A percentile compares a stretch with the other conserved stretches of the same genome.
Evolutionary conservation across 2,329 filamentous ascomycete species (phyloP).

Genomic region (Mollisia scopiformis): DNA sequence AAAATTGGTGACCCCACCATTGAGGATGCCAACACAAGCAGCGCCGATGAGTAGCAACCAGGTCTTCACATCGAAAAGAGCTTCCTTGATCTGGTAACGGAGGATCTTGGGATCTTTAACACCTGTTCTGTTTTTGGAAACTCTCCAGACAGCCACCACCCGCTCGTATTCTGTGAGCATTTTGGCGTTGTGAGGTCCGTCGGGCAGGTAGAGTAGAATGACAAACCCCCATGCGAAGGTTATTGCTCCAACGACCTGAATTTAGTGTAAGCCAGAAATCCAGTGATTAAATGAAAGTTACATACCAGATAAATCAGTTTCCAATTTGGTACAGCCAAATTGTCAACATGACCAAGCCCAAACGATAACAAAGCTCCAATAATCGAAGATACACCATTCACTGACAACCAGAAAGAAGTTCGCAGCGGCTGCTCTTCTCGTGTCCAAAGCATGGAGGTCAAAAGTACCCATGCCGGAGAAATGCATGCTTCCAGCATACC

Average conservation of each 20-base stretch:
- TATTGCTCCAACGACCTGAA: constrained; percentile 51
- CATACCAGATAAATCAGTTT: constrained; percentile 66
- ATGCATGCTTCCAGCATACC: constrained; percentile 63
- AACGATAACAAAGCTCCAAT: constrained; percentile 66
- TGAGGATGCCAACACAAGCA: constrained; percentile 59
- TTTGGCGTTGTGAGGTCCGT: constrained; percentile 67
- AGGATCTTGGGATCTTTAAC: constrained; percentile 63
- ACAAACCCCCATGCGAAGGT: constrained; percentile 53
- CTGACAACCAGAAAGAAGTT: constrained; percentile 67
- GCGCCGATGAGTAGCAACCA: constrained; percentile 68
- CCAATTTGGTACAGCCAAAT: constrained; percentile 58
- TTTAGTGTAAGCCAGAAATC: constrained; percentile 60
- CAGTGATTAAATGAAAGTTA: constrained; percentile 49
- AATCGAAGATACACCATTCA: constrained; percentile 54
- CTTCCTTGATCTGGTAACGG: constrained; percentile 58
- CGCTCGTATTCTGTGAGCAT: constrained; percentile 65
- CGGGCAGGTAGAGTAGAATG: constrained; percentile 58
- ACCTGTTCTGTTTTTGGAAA: constrained; percentile 63
- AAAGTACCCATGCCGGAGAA: constrained; percentile 66
- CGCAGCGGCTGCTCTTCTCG: constrained; percentile 64
- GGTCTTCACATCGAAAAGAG: constrained; percentile 59
- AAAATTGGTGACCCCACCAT: constrained; percentile 70
- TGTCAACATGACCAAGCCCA: constrained; percentile 62
- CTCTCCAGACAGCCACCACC: constrained; percentile 63
- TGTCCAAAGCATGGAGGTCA: constrained; percentile 63